Base-by-base conservation (phyloP, 1,139 yeast species). In the Nakaseomyces glabratus region DNA sequence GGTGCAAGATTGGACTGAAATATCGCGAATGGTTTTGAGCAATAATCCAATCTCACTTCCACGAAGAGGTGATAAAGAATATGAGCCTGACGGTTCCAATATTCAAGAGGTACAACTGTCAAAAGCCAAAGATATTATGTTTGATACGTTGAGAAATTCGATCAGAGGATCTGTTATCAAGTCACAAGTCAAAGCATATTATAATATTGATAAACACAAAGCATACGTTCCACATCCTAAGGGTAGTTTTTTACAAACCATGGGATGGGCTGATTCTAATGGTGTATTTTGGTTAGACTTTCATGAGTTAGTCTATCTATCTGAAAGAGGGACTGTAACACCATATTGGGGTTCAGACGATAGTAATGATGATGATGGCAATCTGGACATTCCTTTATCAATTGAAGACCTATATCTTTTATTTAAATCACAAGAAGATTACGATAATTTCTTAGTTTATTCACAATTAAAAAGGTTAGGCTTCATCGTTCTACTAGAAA, bases 21-120 rank as follows among this genome's bases (percentile, higher is more conserved):
- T 56, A 9, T 46, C 58, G 23, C 48, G 42, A 41, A 25, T 50
- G 28, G 45, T 55, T 18, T 48, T 45, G 26, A 51, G 49, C 24
- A 46, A 52, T 7, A 43, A 50, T 20, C 52, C 48, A 14, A 45
- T 51, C 19, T 44, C 52, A 1, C 49, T 73, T n/a, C 81, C 80
- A 2, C 73, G 70, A 43, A 62, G 90, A 42, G 95, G 95, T 2
- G 90, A 76, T 40, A 88, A 88, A 55, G 95, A 84, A 45, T 81
- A 77, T 47, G 94, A 76, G 41, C 95, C 94, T 0, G 90, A 80
- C 55, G 85, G 88, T 1, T 78, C 93, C 0, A 52, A 57, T 3
- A 62, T 69, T 16, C 96, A 88, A 56, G 53, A 51, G 2, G 49
- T 58, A 4, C 62, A 68, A 13, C 62, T 88, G 4, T 60, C 62